Evolutionary conservation across 1,139 yeast genomes (phyloP), one percentile per base, ranked within the genome.

Genomic region (Candida neerlandica): DNA sequence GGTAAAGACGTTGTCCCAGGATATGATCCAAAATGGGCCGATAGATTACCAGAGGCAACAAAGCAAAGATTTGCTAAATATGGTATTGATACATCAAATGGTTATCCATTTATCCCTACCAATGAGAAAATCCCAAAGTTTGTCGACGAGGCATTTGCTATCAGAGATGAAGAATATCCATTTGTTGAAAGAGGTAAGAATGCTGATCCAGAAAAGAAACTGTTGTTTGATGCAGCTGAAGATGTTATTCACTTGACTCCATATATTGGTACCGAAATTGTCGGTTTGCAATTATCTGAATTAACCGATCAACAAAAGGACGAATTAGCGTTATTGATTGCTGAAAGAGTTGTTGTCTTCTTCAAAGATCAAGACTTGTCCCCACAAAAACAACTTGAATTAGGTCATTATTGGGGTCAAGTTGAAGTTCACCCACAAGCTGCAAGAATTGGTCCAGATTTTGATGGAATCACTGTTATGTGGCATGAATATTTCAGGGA

Each of bases 181-280:
- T 80, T 73, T 55, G 62, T 71, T 47, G 82, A 78, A 52, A 63
- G 82, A 54, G 84, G 79, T 40, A 65, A 64, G 49, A 68, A 69
- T 54, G 84, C 83, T 32, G 83, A 79, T 55, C 80, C 80, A 5
- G 82, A 77, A 52, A 79, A 79, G 69, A 78, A 75, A 60, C 78
- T 81, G 5, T 61, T 80, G 43, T 69, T 80, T 42, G 73, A 77
- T n/a, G 82, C 82, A 48, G 84, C 81, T 18, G 71, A 64, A 49
- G 78, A 78, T 57, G 82, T 80, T 16, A 70, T 57, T 39, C 55
- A 80, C 51, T 66, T 78, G 55, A 77, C 83, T 43, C 75, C 73
- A 51, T 73, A 76, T 51, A 65, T 79, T 51, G 85, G 85, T 51
- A 79, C 84, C n/a, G 84, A 80, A 58, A 70, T 82, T 58, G 75